Evolutionary conservation across 2,329 filamentous ascomycete species (phyloP).

Genomic region (Scytalidium lignicola): DNA sequence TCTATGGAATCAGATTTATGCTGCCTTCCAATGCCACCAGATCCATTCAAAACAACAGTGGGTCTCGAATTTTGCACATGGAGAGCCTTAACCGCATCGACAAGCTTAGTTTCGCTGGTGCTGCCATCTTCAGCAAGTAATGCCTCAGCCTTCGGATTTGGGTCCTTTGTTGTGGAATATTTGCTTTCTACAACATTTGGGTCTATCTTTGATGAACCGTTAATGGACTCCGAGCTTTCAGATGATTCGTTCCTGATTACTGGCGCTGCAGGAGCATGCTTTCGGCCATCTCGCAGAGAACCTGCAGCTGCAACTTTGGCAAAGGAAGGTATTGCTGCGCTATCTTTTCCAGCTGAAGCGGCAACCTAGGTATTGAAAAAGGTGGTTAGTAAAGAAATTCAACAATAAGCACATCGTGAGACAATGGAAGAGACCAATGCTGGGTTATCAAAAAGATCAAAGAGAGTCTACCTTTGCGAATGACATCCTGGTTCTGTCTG

Average conservation of each 20-base stretch:
- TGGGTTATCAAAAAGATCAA: background rate
- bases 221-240: background rate
- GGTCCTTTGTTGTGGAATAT: constrained; percentile 29
- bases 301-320: constrained; percentile 22
- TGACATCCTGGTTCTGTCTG: constrained; percentile 54
- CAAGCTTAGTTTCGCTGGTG: constrained; percentile 19
- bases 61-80: constrained; percentile 23
- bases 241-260: constrained; percentile 16
- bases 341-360: constrained; percentile 40
- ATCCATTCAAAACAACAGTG: constrained; percentile 30
- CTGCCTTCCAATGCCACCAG: constrained; percentile 8
- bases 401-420: background rate
- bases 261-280: constrained; percentile 5
- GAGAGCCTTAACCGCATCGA: constrained; percentile 27
- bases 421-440: background rate
- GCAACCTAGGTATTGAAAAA: constrained; percentile 36
- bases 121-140: constrained; percentile 8
- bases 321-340: constrained; percentile 26
- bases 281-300: constrained; percentile 23
- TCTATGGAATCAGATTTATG: constrained; percentile 19
- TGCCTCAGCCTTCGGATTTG: constrained; percentile 2
- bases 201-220: background rate
- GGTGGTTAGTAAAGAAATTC: constrained; percentile 5
- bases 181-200: constrained; percentile 1
- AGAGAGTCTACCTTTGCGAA: constrained; percentile 65